These are phyloP conservation scores for Gossypium rotundifolium DNA, from an alignment of 345 rosid species.

Conservation along the genomic window DNA sequence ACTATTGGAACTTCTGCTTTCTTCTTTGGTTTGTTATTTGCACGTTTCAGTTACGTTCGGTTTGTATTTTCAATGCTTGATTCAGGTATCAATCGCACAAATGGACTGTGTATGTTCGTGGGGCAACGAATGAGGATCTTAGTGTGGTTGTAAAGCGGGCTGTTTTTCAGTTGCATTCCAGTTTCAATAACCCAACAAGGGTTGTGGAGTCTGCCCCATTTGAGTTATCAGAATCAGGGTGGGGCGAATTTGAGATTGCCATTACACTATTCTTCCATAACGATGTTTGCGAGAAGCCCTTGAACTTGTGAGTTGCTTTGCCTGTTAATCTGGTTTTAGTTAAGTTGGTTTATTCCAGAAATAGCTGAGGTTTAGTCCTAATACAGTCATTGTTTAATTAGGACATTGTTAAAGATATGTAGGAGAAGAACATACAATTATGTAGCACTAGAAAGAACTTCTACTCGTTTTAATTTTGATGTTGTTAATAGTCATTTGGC, in stretches of 20 bases:
- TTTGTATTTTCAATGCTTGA: conserved; percentile 2
- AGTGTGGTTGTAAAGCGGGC: conserved; percentile 47
- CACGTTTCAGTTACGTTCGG: background rate
- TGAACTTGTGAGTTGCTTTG: conserved; percentile 47
- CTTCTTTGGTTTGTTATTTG: background rate
- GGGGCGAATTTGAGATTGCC: conserved; percentile 79
- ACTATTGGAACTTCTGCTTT: background rate
- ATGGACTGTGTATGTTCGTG: conserved; percentile 66
- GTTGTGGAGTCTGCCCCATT: conserved; percentile 65
- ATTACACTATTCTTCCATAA: conserved; percentile 54
- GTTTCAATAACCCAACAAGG: conserved; percentile 58
- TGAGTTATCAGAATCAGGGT: conserved; percentile 63
- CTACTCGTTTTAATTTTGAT: background rate
- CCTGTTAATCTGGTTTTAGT: conserved; percentile 3
- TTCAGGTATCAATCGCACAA: conserved; percentile 62
- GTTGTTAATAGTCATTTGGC: background rate
- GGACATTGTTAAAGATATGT: background rate
- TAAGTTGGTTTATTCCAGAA: background rate
- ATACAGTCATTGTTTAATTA: background rate
- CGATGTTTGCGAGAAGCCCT: conserved; percentile 66
- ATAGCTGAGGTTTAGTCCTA: background rate
- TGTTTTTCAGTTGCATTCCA: conserved; percentile 65
- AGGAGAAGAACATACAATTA: background rate
- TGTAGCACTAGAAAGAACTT: background rate
- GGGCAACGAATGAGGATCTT: conserved; percentile 67